Evolutionary conservation across 768 basidiomycete genomes (phyloP).

Genomic region (Albatrellus ellisii): DNA sequence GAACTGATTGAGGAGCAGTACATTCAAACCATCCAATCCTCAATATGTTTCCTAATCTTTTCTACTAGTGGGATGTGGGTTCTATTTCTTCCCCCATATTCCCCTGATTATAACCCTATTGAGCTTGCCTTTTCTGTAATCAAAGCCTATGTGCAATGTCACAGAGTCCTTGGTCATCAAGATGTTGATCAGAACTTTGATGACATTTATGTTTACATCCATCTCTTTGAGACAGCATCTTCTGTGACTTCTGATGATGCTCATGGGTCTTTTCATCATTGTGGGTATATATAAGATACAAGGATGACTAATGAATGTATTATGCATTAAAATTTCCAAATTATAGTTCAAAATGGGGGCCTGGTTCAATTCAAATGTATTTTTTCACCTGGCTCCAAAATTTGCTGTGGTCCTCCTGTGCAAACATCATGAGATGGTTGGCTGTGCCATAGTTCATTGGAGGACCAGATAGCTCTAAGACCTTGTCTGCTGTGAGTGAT

Average conservation of each 20-base stretch:
- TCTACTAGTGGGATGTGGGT: constrained; percentile 12
- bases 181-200: neutral
- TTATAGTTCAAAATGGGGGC: too few species aligned
- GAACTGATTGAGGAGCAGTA: neutral
- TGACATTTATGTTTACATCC: neutral
- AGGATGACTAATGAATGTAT: too few species aligned
- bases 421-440: too few species aligned
- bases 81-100: constrained; percentile 16
- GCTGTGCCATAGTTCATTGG: too few species aligned
- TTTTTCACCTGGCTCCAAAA: too few species aligned
- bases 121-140: constrained; percentile 17
- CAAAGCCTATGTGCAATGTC: constrained; percentile 3
- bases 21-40: neutral
- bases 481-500: too few species aligned
- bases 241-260: neutral
- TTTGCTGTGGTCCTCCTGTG: too few species aligned
- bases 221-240: neutral
- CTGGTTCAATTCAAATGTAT: too few species aligned
- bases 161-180: neutral
- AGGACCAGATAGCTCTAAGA: too few species aligned
- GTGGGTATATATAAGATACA: neutral
- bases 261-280: neutral
- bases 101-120: constrained; percentile 19
- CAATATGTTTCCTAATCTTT: too few species aligned
- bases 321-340: too few species aligned